Percentiles rank a stretch among this genome's conserved stretches.
Evolutionary conservation across 1,139 yeast genomes (phyloP).

Genomic region (Magnusiomyces ingens): DNA sequence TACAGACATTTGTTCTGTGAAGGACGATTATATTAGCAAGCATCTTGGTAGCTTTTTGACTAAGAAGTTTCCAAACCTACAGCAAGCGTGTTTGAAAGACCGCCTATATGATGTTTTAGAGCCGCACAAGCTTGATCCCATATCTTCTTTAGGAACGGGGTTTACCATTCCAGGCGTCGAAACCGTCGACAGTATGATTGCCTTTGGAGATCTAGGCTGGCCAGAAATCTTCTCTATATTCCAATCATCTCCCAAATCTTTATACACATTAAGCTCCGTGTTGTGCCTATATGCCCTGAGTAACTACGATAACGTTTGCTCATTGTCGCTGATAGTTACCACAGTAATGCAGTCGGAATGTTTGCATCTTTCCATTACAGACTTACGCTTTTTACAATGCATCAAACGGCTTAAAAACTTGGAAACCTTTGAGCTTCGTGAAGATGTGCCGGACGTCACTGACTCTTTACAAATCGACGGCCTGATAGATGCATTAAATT

Average conservation of each 20-base stretch:
- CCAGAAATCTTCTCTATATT: background rate
- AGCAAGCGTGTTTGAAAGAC: background rate
- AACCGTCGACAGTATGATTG: background rate
- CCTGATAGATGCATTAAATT: background rate
- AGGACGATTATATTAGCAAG: background rate
- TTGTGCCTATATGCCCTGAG: background rate
- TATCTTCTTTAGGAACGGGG: background rate
- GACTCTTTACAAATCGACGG: background rate
- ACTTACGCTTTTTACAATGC: background rate
- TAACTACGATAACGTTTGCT: background rate
- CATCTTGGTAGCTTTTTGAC: background rate
- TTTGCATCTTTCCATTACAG: background rate
- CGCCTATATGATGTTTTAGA: background rate
- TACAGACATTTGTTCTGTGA: background rate
- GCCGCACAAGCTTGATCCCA: background rate
- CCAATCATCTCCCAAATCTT: background rate
- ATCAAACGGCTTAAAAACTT: background rate
- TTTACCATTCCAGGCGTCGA: background rate
- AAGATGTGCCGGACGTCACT: background rate
- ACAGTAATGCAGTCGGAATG: background rate
- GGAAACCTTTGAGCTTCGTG: background rate
- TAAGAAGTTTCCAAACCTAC: background rate
- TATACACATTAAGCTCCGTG: background rate
- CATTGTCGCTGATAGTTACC: background rate
- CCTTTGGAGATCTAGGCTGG: constrained; percentile 3